phyloP scores from a whole-genome alignment of 2,329 filamentous ascomycete genomes.

The Simplicillium sp. region DNA sequence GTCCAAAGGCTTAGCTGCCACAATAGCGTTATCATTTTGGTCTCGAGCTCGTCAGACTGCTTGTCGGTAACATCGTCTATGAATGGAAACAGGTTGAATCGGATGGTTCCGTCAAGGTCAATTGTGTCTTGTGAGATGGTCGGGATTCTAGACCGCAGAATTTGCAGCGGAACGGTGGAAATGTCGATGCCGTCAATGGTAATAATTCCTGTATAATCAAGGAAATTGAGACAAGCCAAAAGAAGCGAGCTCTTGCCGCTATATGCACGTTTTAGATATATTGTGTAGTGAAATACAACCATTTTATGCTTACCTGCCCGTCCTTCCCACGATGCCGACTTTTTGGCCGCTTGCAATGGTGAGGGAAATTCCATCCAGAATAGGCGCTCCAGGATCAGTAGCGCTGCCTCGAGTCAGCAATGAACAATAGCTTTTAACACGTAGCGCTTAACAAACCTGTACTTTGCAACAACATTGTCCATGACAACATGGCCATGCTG shows the following conservation, averaged over 20 bases:
- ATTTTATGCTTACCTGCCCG: no score
- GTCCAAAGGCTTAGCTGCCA: no score
- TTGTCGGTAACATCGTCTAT: no score
- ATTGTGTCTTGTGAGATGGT: slow-evolving; percentile 36
- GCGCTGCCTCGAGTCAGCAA: no score
- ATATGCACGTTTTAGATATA: neutral
- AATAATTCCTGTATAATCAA: slow-evolving; percentile 16
- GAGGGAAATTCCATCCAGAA: no score
- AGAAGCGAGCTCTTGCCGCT: no score
- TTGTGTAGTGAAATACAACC: neutral
- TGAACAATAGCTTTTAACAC: no score
- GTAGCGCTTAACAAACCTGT: neutral
- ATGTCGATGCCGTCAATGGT: slow-evolving; percentile 32
- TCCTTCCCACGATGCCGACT: no score
- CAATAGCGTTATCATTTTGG: no score
- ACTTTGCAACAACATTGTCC: neutral
- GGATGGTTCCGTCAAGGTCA: slow-evolving; percentile 30
- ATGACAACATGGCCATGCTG: neutral
- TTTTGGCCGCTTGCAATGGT: no score
- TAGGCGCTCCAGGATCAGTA: no score
- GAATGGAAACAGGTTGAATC: slow-evolving; percentile 24
- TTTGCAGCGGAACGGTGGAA: slow-evolving; percentile 24
- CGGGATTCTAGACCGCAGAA: slow-evolving; percentile 29
- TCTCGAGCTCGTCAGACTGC: no score
- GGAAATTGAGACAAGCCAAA: neutral